Evolutionary conservation across 768 basidiomycete genomes (phyloP).

Genomic region (Leccinum variicolor): DNA sequence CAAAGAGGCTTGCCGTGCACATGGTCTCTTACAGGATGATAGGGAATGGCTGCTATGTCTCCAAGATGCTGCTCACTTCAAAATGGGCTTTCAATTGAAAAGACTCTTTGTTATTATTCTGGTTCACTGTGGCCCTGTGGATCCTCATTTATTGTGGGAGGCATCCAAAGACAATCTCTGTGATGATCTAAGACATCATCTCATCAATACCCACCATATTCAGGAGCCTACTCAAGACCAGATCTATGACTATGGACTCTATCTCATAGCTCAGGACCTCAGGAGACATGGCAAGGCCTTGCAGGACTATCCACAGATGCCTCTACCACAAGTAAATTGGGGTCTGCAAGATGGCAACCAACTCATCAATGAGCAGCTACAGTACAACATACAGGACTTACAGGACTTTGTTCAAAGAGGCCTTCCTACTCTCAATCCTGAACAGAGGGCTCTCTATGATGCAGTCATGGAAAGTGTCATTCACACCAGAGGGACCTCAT

Average conservation of each 20-base stretch:
- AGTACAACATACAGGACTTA: background rate
- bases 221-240: background rate
- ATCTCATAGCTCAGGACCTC: background rate
- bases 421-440: background rate
- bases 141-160: background rate
- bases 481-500: background rate
- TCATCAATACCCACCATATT: background rate
- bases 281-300: background rate
- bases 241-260: background rate
- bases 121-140: background rate
- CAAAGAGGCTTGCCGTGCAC: slow-evolving; percentile 34
- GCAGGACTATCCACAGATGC: background rate
- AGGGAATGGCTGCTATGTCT: background rate
- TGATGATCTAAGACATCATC: background rate
- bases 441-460: background rate
- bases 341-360: background rate
- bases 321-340: background rate
- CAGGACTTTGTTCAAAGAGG: background rate
- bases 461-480: background rate
- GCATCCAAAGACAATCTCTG: background rate
- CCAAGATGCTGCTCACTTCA: no score
- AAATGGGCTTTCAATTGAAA: no score
- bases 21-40: slow-evolving; percentile 40
- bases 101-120: background rate
- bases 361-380: slow-evolving; percentile 8